These are phyloP conservation scores for Alternaria gaisen DNA, from an alignment of 2,329 filamentous ascomycete species.

Conservation along the genomic window DNA sequence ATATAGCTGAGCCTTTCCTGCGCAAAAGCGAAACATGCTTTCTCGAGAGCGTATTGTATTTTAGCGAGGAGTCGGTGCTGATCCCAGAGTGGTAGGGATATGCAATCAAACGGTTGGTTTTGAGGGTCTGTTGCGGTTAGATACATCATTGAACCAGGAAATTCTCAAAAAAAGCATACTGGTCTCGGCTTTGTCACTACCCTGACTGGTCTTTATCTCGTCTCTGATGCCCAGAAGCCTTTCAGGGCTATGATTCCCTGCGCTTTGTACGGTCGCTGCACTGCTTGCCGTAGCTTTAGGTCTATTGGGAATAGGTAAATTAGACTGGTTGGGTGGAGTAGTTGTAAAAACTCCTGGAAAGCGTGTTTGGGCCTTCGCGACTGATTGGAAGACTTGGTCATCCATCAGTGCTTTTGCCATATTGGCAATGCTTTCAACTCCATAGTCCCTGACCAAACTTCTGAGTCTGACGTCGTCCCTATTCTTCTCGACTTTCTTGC, in stretches of 20 bases:
- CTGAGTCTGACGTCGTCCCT: neutral
- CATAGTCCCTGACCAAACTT: neutral
- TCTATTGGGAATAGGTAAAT: no score
- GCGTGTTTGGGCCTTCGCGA: neutral
- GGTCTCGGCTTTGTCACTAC: neutral
- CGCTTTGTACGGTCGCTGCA: neutral
- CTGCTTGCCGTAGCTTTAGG: no score
- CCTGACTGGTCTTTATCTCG: neutral
- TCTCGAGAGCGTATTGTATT: neutral
- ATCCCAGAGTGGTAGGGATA: neutral
- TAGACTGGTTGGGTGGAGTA: neutral
- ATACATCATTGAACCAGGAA: neutral
- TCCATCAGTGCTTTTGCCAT: neutral
- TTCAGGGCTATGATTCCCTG: neutral
- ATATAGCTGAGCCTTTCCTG: neutral
- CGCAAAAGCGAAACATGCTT: neutral
- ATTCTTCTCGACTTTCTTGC: neutral
- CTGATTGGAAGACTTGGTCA: constrained; percentile 2
- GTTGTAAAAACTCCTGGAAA: neutral
- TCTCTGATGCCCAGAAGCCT: neutral
- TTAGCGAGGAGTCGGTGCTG: no score
- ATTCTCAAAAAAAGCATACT: neutral
- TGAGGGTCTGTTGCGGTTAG: neutral
- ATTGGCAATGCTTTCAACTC: neutral
- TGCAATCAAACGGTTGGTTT: neutral